phyloP scores from a whole-genome alignment of 163 green algal genomes.

The Trebouxia gelatinosa region DNA sequence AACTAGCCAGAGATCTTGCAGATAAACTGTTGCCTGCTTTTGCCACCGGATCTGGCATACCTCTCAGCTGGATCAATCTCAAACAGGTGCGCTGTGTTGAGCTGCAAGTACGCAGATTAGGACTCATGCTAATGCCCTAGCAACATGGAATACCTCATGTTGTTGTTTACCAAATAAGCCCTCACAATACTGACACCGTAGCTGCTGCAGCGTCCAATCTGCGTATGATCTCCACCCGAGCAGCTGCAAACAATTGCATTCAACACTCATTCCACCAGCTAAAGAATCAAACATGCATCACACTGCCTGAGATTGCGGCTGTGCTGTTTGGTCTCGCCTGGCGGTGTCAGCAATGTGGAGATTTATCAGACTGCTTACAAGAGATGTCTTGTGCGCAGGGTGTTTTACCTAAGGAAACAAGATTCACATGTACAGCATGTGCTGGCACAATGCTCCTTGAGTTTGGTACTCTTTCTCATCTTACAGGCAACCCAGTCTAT shows the following conservation, averaged over 20 bases:
- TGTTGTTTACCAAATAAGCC: too few species aligned
- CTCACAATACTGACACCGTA: too few species aligned
- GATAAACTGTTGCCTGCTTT: slow-evolving; percentile 87
- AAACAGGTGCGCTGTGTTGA: slow-evolving; percentile 37
- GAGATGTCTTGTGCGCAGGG: too few species aligned
- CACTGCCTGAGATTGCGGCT: background rate
- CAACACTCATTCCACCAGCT: background rate
- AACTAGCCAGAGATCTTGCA: slow-evolving; percentile 70
- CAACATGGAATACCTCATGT: too few species aligned
- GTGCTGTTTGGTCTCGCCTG: too few species aligned
- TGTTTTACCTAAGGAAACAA: slow-evolving; percentile 50
- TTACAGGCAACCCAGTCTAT: slow-evolving; percentile 69
- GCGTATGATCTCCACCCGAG: too few species aligned
- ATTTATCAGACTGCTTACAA: too few species aligned
- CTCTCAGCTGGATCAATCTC: slow-evolving; percentile 81
- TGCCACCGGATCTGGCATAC: slow-evolving; percentile 79
- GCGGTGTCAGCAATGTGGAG: too few species aligned
- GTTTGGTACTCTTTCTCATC: slow-evolving; percentile 75
- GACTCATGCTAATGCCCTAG: too few species aligned
- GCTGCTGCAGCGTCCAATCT: too few species aligned
- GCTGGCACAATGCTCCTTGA: slow-evolving; percentile 92
- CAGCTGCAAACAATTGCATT: background rate
- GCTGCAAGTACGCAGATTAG: too few species aligned
- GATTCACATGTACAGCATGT: slow-evolving; percentile 85
- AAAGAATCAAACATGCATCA: background rate